phyloP scores from a whole-genome alignment of 1,139 yeast species.

The Sugiyamaella pinicola region DNA sequence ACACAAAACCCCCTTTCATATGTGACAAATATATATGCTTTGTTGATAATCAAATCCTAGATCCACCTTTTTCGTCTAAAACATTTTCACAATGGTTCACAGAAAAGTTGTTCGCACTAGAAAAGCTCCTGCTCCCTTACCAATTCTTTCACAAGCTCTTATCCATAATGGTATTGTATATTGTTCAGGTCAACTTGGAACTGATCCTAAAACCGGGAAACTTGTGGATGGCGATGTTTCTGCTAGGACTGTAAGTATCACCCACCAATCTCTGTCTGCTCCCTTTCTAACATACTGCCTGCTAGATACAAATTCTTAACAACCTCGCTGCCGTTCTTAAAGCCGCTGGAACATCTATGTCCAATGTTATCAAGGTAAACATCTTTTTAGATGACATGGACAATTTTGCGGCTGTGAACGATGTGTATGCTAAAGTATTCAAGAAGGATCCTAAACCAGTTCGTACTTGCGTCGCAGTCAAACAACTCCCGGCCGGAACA shows the following conservation, averaged over 20 bases:
- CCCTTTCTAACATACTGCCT: neutral
- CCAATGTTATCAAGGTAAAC: constrained; percentile 54
- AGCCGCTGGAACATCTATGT: constrained; percentile 52
- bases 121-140: constrained; percentile 34
- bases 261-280: neutral
- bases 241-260: constrained; percentile 29
- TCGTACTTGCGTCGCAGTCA: constrained; percentile 53
- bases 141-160: constrained; percentile 51
- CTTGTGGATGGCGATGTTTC: constrained; percentile 36
- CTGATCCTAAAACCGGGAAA: constrained; percentile 42
- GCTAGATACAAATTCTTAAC: constrained; percentile 28
- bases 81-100: constrained; percentile 9
- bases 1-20: no score
- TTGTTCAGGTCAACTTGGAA: constrained; percentile 51
- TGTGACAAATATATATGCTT: no score
- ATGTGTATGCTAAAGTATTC: constrained; percentile 52
- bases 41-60: no score
- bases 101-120: constrained; percentile 28
- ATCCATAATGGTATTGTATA: constrained; percentile 53
- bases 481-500: constrained; percentile 33
- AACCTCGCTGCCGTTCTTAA: constrained; percentile 48
- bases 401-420: constrained; percentile 51
- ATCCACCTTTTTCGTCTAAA: neutral
- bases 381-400: constrained; percentile 52
- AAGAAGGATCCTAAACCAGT: constrained; percentile 50